Base-by-base conservation (phyloP, 805 yeast genomes). In the Candida orba region DNA sequence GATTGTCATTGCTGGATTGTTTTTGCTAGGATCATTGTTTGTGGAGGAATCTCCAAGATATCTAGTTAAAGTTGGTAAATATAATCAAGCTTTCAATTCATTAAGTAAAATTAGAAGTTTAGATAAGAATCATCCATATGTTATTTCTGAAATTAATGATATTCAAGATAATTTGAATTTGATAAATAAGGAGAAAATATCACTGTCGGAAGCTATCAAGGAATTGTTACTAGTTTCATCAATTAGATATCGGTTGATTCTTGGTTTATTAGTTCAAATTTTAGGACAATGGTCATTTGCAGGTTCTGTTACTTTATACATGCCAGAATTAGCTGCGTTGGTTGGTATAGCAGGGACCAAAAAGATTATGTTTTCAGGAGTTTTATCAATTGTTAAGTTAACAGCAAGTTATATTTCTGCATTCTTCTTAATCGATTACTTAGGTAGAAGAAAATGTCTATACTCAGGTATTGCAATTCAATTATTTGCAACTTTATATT, bases 281-380 rank as follows among this genome's bases (percentile, higher is more conserved):
- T 62, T 76, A 34, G 73, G 73, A 32, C 81, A 77, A 59, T 77
- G 81, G 81, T 69, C 76, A n/a, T 79, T 80, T 41, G 76, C 80
- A 7, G 71, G 70, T 49, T 69, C 79, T 8, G 62, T 78, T 37
- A 76, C 81, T 3, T 73, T 76, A 39, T 78, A 77, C 50, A 75
- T 81, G 33, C 74, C 81, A 2, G 75, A 73, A 40, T 58, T 76
- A 36, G 71, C 75, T 47, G 67, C 66, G 5, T 60, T 73, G 46
- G 69, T 70, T 41, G 80, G 81, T 37, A 64, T 68, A 41, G 52
- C 56, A 9, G 73, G 72, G 22, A 52, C 60, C 8, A 65, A 68
- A 35, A 66, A 65, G 36, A 54, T 64, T 40, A 59, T 73, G 56
- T 71, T 72, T 68, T 73, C 79, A 9, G 75, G 78, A 22, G 59